phyloP scores from a whole-genome alignment of 192 early-diverging fungal species.

The Rhizophagus sp. region DNA sequence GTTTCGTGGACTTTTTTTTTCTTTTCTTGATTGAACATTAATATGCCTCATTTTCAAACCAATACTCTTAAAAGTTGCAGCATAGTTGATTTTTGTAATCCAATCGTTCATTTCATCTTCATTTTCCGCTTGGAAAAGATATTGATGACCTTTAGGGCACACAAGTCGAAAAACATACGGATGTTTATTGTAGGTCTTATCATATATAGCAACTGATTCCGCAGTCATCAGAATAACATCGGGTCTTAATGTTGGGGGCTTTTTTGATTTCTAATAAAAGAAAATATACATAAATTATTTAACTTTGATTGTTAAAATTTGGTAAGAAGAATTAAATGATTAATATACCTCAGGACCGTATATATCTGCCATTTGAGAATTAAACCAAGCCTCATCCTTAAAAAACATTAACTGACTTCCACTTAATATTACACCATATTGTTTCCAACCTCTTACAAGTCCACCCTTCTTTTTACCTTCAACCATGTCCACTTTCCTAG shows the following conservation, averaged over 20 bases:
- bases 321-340: neutral
- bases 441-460: constrained; percentile 68
- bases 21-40: neutral
- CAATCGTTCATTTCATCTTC: constrained; percentile 77
- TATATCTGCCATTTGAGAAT: constrained; percentile 39
- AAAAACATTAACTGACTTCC: constrained; percentile 79
- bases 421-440: constrained; percentile 73
- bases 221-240: constrained; percentile 42
- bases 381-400: constrained; percentile 55
- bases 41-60: constrained; percentile 40
- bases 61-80: constrained; percentile 69
- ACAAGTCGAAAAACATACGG: constrained; percentile 74
- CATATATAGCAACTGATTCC: constrained; percentile 69
- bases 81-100: constrained; percentile 82
- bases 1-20: neutral
- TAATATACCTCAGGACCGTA: neutral
- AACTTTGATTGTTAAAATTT: no score
- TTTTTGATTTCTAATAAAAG: constrained; percentile 25
- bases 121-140: constrained; percentile 65
- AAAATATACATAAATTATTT: neutral
- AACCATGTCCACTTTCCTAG: constrained; percentile 71
- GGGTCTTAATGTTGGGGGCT: constrained; percentile 26
- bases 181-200: constrained; percentile 71
- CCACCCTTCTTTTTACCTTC: constrained; percentile 63
- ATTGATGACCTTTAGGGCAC: constrained; percentile 69